Evolutionary conservation across 1,284 basidiomycete species (phyloP).

Genomic region (Flammula alnicola): DNA sequence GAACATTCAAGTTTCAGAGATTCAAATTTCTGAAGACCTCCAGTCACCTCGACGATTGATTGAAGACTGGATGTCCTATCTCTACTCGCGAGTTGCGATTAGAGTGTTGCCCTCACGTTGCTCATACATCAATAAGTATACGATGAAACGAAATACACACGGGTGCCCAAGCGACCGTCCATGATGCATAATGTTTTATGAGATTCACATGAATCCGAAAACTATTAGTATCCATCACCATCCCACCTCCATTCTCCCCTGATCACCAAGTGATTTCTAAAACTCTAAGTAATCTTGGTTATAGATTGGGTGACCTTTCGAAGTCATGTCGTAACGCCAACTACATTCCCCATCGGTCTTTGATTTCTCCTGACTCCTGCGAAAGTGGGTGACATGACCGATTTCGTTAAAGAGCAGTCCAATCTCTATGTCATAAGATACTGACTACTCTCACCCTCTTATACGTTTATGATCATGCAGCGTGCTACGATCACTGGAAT

Average conservation of each 20-base stretch:
- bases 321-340: constrained; percentile 41
- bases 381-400: constrained; percentile 21
- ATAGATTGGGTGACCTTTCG: constrained; percentile 36
- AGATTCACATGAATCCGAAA: too few relatives aligned
- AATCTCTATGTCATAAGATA: constrained; percentile 19
- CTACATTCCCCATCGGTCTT: constrained; percentile 42
- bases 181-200: too few relatives aligned
- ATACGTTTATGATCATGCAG: constrained; percentile 39
- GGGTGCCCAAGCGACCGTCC: too few relatives aligned
- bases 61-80: too few relatives aligned
- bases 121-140: too few relatives aligned
- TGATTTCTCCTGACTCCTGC: constrained; percentile 37
- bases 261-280: constrained; percentile 45
- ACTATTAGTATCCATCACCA: constrained; percentile 4
- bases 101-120: too few relatives aligned
- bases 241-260: constrained; percentile 35
- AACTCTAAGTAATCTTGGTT: constrained; percentile 52
- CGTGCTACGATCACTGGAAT: constrained; percentile 50
- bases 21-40: too few relatives aligned
- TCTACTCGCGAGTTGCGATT: too few relatives aligned
- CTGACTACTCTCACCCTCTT: constrained; percentile 21
- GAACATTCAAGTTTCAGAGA: too few relatives aligned
- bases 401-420: constrained; percentile 18
- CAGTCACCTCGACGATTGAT: too few relatives aligned
- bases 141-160: too few relatives aligned